Percentiles rank a stretch among this genome's conserved stretches.
Conservation (phyloP, 2,329 filamentous ascomycete species). For the Dothistroma septosporum region DNA sequence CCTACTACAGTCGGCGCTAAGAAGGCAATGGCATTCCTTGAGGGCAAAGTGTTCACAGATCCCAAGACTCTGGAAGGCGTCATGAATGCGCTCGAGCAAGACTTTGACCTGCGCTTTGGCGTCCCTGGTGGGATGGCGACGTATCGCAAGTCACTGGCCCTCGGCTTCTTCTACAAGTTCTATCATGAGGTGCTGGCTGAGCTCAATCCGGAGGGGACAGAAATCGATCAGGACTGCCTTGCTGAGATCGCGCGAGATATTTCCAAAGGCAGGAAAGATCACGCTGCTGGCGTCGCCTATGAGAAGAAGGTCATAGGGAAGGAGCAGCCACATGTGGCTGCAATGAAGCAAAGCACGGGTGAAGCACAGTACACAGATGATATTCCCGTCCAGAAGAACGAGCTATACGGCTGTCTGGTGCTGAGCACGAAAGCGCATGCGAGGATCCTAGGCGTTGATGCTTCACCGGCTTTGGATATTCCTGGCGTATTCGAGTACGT, state of each 20-base stretch:
- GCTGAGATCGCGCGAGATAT: slow-evolving; percentile 81
- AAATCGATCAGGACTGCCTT: slow-evolving; percentile 68
- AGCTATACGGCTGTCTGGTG: slow-evolving; percentile 82
- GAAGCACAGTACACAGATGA: slow-evolving; percentile 97
- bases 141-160: slow-evolving; percentile 82
- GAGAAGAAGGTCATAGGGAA: slow-evolving; percentile 79
- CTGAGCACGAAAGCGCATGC: slow-evolving; percentile 86
- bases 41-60: slow-evolving; percentile 75
- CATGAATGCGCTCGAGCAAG: slow-evolving; percentile 82
- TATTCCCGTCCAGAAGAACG: slow-evolving; percentile 79
- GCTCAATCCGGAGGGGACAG: slow-evolving; percentile 48
- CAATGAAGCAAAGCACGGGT: slow-evolving; percentile 87
- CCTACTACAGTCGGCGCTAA: slow-evolving; percentile 84
- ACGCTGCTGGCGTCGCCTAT: slow-evolving; percentile 70
- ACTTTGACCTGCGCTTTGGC: slow-evolving; percentile 84
- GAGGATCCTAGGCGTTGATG: slow-evolving; percentile 74
- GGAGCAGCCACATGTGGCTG: slow-evolving; percentile 80
- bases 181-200: slow-evolving; percentile 79
- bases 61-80: slow-evolving; percentile 79
- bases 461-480: slow-evolving; percentile 70
- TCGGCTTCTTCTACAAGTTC: slow-evolving; percentile 96
- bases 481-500: slow-evolving; percentile 82
- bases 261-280: slow-evolving; percentile 74
- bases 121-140: slow-evolving; percentile 98
- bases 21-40: slow-evolving; percentile 67